These are phyloP conservation scores for Oryza coarctata DNA, from an alignment of 176 grass and related monocot species.

Conservation along the genomic window DNA sequence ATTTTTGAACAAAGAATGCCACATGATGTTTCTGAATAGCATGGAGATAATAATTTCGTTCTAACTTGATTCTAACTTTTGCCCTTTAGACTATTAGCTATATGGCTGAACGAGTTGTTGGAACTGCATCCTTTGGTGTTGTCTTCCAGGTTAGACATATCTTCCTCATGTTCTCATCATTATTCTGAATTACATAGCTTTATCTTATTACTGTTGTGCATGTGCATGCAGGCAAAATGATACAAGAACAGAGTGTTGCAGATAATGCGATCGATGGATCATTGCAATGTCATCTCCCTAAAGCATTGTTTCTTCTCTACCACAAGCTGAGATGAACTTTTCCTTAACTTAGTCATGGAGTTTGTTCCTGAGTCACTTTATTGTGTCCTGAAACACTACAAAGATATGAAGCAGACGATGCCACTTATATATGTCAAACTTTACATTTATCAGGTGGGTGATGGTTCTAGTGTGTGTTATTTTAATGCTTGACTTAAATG, in stretches of 20 bases:
- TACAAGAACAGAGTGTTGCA: slow-evolving; percentile 87
- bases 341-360: slow-evolving; percentile 90
- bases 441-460: slow-evolving; percentile 76
- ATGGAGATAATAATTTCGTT: background rate
- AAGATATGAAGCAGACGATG: slow-evolving; percentile 81
- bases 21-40: background rate
- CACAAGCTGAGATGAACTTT: slow-evolving; percentile 76
- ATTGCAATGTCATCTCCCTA: slow-evolving; percentile 73
- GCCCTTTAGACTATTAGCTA: slow-evolving; percentile 66
- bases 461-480: slow-evolving; percentile 8
- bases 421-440: slow-evolving; percentile 80
- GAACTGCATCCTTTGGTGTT: slow-evolving; percentile 77
- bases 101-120: slow-evolving; percentile 72
- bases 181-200: background rate
- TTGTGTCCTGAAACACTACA: slow-evolving; percentile 75
- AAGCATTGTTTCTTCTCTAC: slow-evolving; percentile 92
- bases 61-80: slow-evolving; percentile 27
- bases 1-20: background rate
- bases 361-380: slow-evolving; percentile 79
- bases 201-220: background rate
- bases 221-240: slow-evolving; percentile 65
- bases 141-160: slow-evolving; percentile 64
- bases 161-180: background rate
- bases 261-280: slow-evolving; percentile 80
- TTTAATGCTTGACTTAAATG: slow-evolving; percentile 10